phyloP scores from a whole-genome alignment of 2,329 filamentous ascomycete species.

The Fusarium illudens region DNA sequence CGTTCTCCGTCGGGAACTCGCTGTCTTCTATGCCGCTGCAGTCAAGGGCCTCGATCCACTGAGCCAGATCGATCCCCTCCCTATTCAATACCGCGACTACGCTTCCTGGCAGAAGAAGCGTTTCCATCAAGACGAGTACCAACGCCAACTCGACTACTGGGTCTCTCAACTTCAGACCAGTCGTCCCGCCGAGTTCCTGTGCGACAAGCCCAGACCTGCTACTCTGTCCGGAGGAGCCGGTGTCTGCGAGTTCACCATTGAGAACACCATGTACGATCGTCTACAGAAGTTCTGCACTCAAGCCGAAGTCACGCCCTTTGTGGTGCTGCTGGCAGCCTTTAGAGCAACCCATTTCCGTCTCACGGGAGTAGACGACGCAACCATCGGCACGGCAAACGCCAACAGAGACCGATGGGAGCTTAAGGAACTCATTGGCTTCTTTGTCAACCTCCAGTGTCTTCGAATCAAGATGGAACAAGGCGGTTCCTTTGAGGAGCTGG shows the following conservation, averaged over 20 bases:
- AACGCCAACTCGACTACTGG: constrained; percentile 25
- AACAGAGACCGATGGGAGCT: constrained; percentile 25
- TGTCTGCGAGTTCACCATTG: constrained; percentile 6
- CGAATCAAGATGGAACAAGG: constrained; percentile 23
- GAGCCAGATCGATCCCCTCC: constrained; percentile 20
- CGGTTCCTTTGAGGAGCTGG: constrained; percentile 25
- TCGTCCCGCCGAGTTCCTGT: constrained; percentile 19
- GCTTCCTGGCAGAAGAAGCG: constrained; percentile 37
- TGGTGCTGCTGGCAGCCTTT: constrained; percentile 34
- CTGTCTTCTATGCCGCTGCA: constrained; percentile 20
- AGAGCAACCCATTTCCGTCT: constrained; percentile 37
- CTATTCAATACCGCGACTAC: constrained; percentile 41
- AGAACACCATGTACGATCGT: neutral
- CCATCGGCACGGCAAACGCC: constrained; percentile 32
- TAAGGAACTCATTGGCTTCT: constrained; percentile 31
- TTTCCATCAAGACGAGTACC: constrained; percentile 35
- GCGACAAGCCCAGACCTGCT: constrained; percentile 11
- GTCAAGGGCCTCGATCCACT: constrained; percentile 21
- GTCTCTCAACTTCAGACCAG: neutral
- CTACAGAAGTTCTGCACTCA: constrained; percentile 18
- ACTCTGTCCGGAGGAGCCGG: constrained; percentile 22
- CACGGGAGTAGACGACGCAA: constrained; percentile 31
- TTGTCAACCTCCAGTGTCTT: constrained; percentile 38
- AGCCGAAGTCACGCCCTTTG: constrained; percentile 10
- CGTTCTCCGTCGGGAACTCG: constrained; percentile 15